Percentiles rank a stretch among this genome's conserved stretches.
These are phyloP conservation scores for Chrysoporthe austroafricana DNA, from an alignment of 2,329 filamentous ascomycete species.

Conservation along the genomic window DNA sequence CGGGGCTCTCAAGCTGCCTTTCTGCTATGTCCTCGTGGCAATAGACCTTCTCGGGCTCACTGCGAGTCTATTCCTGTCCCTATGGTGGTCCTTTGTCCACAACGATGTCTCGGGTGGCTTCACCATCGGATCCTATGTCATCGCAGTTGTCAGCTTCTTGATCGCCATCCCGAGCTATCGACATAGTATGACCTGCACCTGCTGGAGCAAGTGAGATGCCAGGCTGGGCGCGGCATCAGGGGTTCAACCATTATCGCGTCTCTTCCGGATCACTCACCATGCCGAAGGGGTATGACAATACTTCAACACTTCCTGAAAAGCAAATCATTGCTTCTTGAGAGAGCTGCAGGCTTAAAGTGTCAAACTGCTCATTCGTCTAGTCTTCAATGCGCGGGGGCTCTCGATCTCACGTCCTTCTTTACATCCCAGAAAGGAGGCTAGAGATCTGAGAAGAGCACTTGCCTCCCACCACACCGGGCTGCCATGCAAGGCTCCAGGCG, in stretches of 20 bases:
- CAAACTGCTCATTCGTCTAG: too few relatives aligned
- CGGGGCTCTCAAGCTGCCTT: neutral
- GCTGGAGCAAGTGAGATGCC: neutral
- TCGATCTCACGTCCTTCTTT: too few relatives aligned
- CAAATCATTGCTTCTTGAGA: neutral
- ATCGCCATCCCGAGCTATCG: conserved; percentile 5
- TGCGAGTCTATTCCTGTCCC: conserved; percentile 1
- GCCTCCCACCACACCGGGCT: too few relatives aligned
- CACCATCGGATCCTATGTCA: neutral
- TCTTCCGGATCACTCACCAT: neutral
- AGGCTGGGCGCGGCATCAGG: neutral
- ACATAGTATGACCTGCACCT: conserved; percentile 10
- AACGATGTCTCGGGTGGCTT: conserved; percentile 11
- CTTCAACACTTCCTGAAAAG: neutral
- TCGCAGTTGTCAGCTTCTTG: conserved; percentile 2
- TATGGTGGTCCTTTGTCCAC: conserved; percentile 11
- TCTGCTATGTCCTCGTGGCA: conserved; percentile 9
- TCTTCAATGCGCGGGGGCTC: too few relatives aligned
- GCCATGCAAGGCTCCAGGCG: too few relatives aligned
- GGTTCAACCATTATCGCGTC: neutral
- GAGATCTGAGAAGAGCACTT: too few relatives aligned
- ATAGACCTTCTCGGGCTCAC: neutral
- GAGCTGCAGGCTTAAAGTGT: too few relatives aligned
- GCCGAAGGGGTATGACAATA: neutral
- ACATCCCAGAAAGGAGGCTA: too few relatives aligned